Base-by-base conservation (phyloP, 2,329 filamentous ascomycete genomes). In the Alternaria incomplexa region DNA sequence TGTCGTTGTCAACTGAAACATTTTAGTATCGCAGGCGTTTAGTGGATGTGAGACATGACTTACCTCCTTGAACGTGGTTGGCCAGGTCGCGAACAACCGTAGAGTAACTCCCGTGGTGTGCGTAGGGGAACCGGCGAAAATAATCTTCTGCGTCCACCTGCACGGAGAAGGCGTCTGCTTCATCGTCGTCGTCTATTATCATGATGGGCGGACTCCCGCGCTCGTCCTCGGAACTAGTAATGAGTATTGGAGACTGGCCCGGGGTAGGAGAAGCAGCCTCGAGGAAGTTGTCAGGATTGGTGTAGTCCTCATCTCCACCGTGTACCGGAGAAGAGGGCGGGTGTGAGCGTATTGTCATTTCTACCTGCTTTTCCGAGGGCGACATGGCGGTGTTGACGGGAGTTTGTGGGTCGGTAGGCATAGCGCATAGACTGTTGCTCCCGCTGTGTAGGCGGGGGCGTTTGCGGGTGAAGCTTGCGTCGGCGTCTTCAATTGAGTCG, bases 401-500 rank as follows among this genome's bases (percentile, higher is more conserved):
- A 20, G 70, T 57, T 9, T 67, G 59, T 17, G 69, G 52, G 20
- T 78, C 72, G 56, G 72, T 61, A 23, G 77, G 75, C 69, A 79
- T 76, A 66, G 72, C 71, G 58, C 71, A 72, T 55, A 69, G 68
- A 47, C 71, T 71, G 57, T 66, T 69, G 66, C 65, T 68, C 68
- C 76, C 81, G 69, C 80, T 79, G 69, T 81, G 83, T 55, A 78
- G 71, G 50, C 77, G 72, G 62, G 81, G 82, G 71, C 82, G 80
- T 77, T 84, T 85, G 72, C 82, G 81, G 30, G 81, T 80, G 60
- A 80, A 77, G 36, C 81, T 81, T 55, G 79, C 74, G 70, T 83
- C 79, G 58, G 80, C 79, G 76, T 84, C 82, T 71, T 80, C 81
- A 63, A 79, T 78, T 61, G 79, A 77, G 66, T 83, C 79, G 73